Evolutionary conservation across 1,139 yeast species (phyloP).

Genomic region (Debaryomyces subglobosus): DNA sequence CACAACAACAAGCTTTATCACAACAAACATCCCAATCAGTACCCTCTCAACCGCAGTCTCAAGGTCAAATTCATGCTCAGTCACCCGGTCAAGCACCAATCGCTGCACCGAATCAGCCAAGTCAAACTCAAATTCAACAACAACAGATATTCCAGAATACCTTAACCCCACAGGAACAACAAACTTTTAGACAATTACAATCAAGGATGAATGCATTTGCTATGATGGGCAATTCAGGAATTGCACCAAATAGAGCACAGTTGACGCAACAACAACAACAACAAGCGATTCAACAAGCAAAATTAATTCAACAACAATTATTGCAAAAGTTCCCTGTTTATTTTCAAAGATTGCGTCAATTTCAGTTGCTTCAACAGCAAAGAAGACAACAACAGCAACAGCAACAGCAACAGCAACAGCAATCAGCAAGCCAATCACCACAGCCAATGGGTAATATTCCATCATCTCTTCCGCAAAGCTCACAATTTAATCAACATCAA

Average conservation of each 20-base stretch:
- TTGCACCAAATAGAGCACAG: conserved; percentile 48
- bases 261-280: conserved; percentile 50
- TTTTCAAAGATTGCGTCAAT: conserved; percentile 47
- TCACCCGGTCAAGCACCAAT: neutral
- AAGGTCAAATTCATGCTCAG: conserved; percentile 1
- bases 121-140: conserved; percentile 46
- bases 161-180: conserved; percentile 48
- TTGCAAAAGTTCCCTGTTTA: conserved; percentile 48
- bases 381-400: conserved; percentile 30
- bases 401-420: conserved; percentile 21
- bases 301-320: conserved; percentile 45
- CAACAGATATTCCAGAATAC: conserved; percentile 50
- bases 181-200: conserved; percentile 46
- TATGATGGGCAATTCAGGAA: conserved; percentile 49
- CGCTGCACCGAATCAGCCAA: conserved; percentile 16
- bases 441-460: conserved; percentile 13
- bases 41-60: conserved; percentile 9
- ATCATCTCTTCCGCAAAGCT: conserved; percentile 13
- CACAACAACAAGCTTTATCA: conserved; percentile 28
- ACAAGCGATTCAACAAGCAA: conserved; percentile 50
- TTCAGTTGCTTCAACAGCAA: conserved; percentile 45
- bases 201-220: conserved; percentile 45
- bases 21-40: conserved; percentile 14
- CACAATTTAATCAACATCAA: conserved; percentile 13
- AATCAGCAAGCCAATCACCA: conserved; percentile 7